A percentile compares a stretch with the other conserved stretches of the same genome.
phyloP scores from a whole-genome alignment of 768 basidiomycete genomes.

The Leccinum subtestaceum region DNA sequence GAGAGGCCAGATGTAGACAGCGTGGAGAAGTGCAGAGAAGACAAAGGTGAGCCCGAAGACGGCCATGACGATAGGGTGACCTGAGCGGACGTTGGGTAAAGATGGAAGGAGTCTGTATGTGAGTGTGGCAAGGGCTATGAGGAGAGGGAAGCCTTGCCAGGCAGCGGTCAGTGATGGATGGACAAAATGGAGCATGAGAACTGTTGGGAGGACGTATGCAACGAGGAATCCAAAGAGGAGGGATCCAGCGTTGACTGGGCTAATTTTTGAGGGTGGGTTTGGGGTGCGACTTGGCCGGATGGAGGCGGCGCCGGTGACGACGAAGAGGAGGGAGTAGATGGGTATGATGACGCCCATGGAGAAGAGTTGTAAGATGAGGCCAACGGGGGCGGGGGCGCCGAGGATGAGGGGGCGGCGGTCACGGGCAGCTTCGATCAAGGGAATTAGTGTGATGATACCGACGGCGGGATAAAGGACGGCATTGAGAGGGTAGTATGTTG shows the following conservation, averaged over 20 bases:
- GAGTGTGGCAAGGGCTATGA: constrained; percentile 40
- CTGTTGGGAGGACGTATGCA: constrained; percentile 47
- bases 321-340: constrained; percentile 47
- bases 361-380: constrained; percentile 40
- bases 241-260: constrained; percentile 49
- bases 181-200: constrained; percentile 41
- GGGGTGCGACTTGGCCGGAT: not conserved
- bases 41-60: constrained; percentile 18
- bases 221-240: constrained; percentile 46
- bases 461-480: constrained; percentile 12
- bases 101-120: constrained; percentile 39
- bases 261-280: constrained; percentile 28
- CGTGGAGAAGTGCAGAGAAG: constrained; percentile 26
- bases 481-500: constrained; percentile 16
- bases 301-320: constrained; percentile 36
- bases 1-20: constrained; percentile 22
- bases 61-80: constrained; percentile 20
- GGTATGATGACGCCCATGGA: constrained; percentile 46
- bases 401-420: constrained; percentile 34
- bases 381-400: constrained; percentile 41
- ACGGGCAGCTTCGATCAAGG: constrained; percentile 45
- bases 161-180: constrained; percentile 46
- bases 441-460: constrained; percentile 33
- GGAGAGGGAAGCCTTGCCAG: constrained; percentile 56
- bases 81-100: constrained; percentile 13